Base-by-base conservation (phyloP, 257 asterid species). In the Mentha longifolia region DNA sequence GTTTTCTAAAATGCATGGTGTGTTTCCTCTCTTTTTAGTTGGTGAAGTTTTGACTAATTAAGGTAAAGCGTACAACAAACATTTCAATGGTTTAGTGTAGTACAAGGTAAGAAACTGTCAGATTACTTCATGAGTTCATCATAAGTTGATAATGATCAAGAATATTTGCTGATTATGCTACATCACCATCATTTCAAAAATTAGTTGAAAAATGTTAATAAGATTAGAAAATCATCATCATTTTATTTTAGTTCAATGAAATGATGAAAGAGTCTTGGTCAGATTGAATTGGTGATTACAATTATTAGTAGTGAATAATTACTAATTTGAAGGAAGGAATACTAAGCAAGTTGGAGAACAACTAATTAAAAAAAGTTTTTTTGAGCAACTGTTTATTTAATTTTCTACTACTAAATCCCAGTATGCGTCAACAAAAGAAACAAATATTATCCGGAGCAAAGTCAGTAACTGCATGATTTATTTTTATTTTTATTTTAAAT, bases 31-130 rank as follows among this genome's bases (percentile, higher is more conserved):
- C 62, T 39, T 62, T 39, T 62, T 47, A 54, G 76, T 76, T 80
- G 81, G 74, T 79, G 77, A 64, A 35, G 72, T 19, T 61, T 65
- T 71, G 71, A 69, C 54, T 62, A 59, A 64, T 50, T 22, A 59
- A 61, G 64, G 52, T 67, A 42, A 79, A 65, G 78, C 49, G 57
- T 37, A 19, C 9, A 11, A 61, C 60, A 19, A 54, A 65, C 62
- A 33, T 71, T 9, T 47, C 3, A 20, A 35, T 50, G 69, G 70
- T 76, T 67, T 72, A 75, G 76, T 75, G 85, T 20, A 65, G 74
- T 74, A 19, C 19, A 80, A 80, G 75, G 49, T 52, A 74, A 70
- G 82, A 57, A 19, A 79, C n/a, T 67, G 73, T n/a, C n/a, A n/a
- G n/a, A n/a, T n/a, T n/a, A n/a, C n/a, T n/a, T n/a, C n/a, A n/a